Percentiles rank a stretch among this genome's conserved stretches.
Conservation (phyloP, 768 basidiomycete genomes). For the Chalciporus pseudorubinellus region DNA sequence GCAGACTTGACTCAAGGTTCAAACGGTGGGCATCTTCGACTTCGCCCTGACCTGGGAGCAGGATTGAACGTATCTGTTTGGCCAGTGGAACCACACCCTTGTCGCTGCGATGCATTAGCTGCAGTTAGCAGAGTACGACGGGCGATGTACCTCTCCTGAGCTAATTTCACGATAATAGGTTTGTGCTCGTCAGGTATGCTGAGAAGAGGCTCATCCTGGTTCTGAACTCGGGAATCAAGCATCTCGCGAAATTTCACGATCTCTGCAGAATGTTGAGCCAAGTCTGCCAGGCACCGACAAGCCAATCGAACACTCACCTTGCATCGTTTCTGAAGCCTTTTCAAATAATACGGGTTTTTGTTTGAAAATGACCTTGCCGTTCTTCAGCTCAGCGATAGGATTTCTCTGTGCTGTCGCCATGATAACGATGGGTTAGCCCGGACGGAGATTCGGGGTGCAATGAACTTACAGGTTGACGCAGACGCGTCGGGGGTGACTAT, state of each 20-base stretch:
- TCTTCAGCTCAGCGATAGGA: slow-evolving; percentile 62
- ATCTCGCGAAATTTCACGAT: slow-evolving; percentile 75
- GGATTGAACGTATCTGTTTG: slow-evolving; percentile 66
- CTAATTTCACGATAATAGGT: slow-evolving; percentile 76
- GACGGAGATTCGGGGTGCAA: not conserved
- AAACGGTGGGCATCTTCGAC: slow-evolving; percentile 39
- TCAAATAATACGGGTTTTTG: slow-evolving; percentile 75
- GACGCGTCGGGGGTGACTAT: slow-evolving; percentile 14
- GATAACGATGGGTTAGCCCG: not conserved
- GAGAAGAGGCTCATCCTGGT: slow-evolving; percentile 48
- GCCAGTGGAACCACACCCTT: slow-evolving; percentile 61
- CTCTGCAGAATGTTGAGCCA: slow-evolving; percentile 40
- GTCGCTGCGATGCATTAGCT: slow-evolving; percentile 50
- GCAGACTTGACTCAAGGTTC: slow-evolving; percentile 40
- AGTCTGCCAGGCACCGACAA: not conserved
- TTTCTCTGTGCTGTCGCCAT: slow-evolving; percentile 39
- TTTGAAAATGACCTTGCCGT: slow-evolving; percentile 72
- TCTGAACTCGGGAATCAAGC: slow-evolving; percentile 54
- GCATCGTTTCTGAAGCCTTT: slow-evolving; percentile 78
- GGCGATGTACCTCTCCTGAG: slow-evolving; percentile 73
- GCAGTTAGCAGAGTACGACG: not conserved
- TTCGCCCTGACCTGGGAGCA: slow-evolving; percentile 64
- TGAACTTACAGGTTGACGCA: slow-evolving; percentile 16
- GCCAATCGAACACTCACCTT: slow-evolving; percentile 47
- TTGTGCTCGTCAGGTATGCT: slow-evolving; percentile 66